Conservation (phyloP, 2,329 filamentous ascomycete genomes). For the Claviceps sp. region DNA sequence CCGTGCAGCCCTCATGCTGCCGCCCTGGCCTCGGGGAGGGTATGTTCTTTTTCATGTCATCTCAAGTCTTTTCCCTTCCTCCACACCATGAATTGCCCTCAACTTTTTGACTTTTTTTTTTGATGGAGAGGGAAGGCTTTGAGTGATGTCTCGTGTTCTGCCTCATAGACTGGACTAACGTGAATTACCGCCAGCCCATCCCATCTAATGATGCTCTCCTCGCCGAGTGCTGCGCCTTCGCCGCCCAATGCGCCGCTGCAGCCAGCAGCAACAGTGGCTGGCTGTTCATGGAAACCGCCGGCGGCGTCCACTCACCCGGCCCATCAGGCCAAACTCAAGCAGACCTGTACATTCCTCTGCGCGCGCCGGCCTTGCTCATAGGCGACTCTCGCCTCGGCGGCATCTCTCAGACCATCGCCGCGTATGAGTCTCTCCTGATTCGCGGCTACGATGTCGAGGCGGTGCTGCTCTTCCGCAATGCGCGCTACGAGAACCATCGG, state of each 20-base stretch:
- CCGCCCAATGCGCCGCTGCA: slow-evolving; percentile 29
- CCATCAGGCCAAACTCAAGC: slow-evolving; percentile 62
- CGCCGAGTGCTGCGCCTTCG: slow-evolving; percentile 22
- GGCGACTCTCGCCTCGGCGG: slow-evolving; percentile 66
- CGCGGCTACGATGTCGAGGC: slow-evolving; percentile 65
- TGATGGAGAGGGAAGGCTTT: neutral
- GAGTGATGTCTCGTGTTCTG: neutral
- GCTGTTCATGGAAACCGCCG: slow-evolving; percentile 67
- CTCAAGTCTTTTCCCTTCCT: neutral
- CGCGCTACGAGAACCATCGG: slow-evolving; percentile 50
- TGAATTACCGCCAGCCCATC: slow-evolving; percentile 24
- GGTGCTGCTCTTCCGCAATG: slow-evolving; percentile 55
- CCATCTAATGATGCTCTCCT: slow-evolving; percentile 39
- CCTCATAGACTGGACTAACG: neutral
- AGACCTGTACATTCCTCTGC: slow-evolving; percentile 61
- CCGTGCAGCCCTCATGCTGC: slow-evolving; percentile 70
- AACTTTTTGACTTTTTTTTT: neutral
- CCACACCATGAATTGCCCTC: neutral
- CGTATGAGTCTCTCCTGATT: slow-evolving; percentile 65
- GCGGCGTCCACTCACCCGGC: slow-evolving; percentile 66
- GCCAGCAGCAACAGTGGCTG: slow-evolving; percentile 36
- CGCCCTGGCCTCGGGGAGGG: slow-evolving; percentile 34
- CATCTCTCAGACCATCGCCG: slow-evolving; percentile 67
- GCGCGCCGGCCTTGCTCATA: slow-evolving; percentile 61
- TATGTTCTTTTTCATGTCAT: slow-evolving; percentile 11